Percentiles rank a stretch among this genome's conserved stretches.
phyloP scores from a whole-genome alignment of 129 eudicot species.

The Saposhnikovia divaricata region DNA sequence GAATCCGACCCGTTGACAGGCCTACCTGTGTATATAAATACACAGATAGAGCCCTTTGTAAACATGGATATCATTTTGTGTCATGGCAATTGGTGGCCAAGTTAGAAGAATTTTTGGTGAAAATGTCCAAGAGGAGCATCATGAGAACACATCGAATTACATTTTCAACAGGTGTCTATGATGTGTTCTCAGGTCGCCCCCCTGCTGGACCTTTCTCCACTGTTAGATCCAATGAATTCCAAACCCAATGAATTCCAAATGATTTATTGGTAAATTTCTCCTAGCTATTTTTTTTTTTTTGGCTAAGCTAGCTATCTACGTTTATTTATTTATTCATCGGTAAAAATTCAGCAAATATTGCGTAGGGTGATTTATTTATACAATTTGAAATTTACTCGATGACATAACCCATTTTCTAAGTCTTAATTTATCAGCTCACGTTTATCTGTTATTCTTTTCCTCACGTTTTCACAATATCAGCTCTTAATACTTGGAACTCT shows the following conservation, averaged over 20 bases:
- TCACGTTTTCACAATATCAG: background rate
- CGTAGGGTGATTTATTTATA: background rate
- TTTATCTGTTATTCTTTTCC: background rate
- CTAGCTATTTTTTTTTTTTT: no score
- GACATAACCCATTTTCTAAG: background rate
- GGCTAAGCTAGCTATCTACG: background rate
- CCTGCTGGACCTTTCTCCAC: conserved; percentile 27
- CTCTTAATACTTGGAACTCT: background rate
- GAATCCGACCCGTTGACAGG: no score
- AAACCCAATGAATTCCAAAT: background rate
- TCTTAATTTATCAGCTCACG: no score
- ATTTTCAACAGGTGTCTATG: background rate
- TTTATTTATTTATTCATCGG: background rate
- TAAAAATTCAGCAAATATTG: background rate
- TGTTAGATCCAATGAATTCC: background rate
- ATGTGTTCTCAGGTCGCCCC: conserved; percentile 42
- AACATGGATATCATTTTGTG: background rate
- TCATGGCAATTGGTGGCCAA: background rate
- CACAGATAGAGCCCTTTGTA: background rate
- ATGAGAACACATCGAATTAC: conserved; percentile 15
- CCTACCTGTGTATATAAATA: background rate
- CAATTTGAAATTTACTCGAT: background rate
- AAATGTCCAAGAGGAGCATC: conserved; percentile 19
- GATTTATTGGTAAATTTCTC: background rate
- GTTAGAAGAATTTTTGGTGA: background rate